Conservation (phyloP, 2,329 filamentous ascomycete genomes). For the Exophiala bonariae region DNA sequence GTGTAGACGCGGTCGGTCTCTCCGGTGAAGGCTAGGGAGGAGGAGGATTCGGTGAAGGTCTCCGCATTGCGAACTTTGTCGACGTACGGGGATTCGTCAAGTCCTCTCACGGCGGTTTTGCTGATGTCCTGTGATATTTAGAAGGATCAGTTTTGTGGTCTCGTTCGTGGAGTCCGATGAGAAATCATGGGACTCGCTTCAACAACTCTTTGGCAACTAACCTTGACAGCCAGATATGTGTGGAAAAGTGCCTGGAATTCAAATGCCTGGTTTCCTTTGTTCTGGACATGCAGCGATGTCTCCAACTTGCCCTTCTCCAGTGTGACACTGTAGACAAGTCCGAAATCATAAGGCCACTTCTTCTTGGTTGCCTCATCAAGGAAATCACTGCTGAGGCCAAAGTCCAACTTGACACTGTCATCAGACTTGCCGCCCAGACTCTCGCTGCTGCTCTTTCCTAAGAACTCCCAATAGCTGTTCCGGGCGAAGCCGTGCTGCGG, state of each 20-base stretch:
- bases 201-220: too few relatives aligned
- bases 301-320: slow-evolving; percentile 72
- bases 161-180: too few relatives aligned
- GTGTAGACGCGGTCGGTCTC: slow-evolving; percentile 91
- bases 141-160: background rate
- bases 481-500: slow-evolving; percentile 95
- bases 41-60: slow-evolving; percentile 64
- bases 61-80: slow-evolving; percentile 76
- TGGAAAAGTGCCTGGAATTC: slow-evolving; percentile 92
- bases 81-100: slow-evolving; percentile 72
- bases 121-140: slow-evolving; percentile 68
- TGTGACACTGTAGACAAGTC: slow-evolving; percentile 89
- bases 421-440: slow-evolving; percentile 50
- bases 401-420: slow-evolving; percentile 86
- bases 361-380: slow-evolving; percentile 67
- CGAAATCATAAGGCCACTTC: slow-evolving; percentile 85
- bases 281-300: slow-evolving; percentile 83
- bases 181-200: slow-evolving; percentile 17
- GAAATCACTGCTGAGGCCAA: slow-evolving; percentile 76
- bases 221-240: slow-evolving; percentile 80
- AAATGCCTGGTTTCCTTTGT: slow-evolving; percentile 78
- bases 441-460: slow-evolving; percentile 75
- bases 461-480: slow-evolving; percentile 86
- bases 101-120: slow-evolving; percentile 69
- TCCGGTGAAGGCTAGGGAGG: slow-evolving; percentile 66